These are phyloP conservation scores for Skeletonema menzelii DNA, from an alignment of 108 stramenopile species.

Conservation along the genomic window DNA sequence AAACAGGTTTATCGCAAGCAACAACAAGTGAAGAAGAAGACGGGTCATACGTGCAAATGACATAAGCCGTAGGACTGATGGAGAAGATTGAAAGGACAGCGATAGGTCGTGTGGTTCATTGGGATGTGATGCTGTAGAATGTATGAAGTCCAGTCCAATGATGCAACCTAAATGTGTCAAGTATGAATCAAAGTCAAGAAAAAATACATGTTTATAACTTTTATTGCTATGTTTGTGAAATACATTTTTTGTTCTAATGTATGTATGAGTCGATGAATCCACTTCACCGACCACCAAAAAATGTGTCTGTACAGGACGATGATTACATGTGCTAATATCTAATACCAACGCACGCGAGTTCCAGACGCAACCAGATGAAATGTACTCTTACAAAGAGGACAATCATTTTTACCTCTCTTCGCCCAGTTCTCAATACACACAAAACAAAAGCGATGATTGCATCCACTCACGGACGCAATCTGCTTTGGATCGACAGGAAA, in stretches of 20 bases:
- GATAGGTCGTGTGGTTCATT: neutral
- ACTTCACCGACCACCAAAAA: neutral
- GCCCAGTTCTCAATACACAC: constrained; percentile 8
- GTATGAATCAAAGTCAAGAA: no score
- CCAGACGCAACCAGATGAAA: constrained; percentile 15
- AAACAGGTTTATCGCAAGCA: neutral
- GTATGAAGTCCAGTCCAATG: neutral
- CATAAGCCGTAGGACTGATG: neutral
- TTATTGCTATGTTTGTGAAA: neutral
- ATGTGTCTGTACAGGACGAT: neutral
- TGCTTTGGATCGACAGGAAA: neutral
- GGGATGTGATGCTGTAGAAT: no score
- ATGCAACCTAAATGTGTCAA: neutral
- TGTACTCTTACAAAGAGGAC: constrained; percentile 16
- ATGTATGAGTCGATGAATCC: neutral
- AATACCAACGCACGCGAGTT: constrained; percentile 13
- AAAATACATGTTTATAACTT: neutral
- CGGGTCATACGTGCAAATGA: constrained; percentile 35
- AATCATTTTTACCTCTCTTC: neutral
- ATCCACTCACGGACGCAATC: constrained; percentile 6
- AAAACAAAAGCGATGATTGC: constrained; percentile 8
- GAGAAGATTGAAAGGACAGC: neutral
- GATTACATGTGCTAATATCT: neutral
- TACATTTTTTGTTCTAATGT: neutral
- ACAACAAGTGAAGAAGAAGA: neutral